Base-by-base conservation (phyloP, 371 early-diverging fungal species). In the Apophysomyces sp. region DNA sequence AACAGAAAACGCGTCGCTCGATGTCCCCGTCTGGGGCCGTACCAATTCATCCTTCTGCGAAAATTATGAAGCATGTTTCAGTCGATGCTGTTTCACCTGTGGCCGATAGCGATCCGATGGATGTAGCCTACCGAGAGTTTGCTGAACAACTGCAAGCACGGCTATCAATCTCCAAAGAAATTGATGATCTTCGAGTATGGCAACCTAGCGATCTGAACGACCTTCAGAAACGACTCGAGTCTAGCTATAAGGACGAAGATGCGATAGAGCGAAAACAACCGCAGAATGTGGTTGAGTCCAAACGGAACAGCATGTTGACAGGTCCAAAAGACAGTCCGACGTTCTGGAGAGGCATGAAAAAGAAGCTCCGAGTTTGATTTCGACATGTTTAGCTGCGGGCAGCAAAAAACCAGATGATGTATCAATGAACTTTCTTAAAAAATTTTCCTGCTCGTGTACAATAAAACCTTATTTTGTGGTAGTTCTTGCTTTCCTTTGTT, bases 261-360 rank as follows among this genome's bases (percentile, higher is more conserved):
- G 15, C 37, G 11, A 37, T 37, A 37, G 37, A 37, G 2, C 37
- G 1, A 55, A 56, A 28, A 39, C 40, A 18, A 27, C 52, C 16
- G 63, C 60, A 40, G 64, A 61, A 8, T 55, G 51, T 12, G 52
- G 57, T 32, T 28, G 55, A n/a, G 53, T 28, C 51, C 24, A 57
- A 9, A 54, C 24, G 49, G 21, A 44, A 7, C 21, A 44, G 49
- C 11, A 4, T 44, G 21, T 2, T 44, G 13, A 18, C 53, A 16
- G 32, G 36, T 15, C 39, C 53, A n/a, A 62, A 60, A 27, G 66
- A 62, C 29, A 58, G 57, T 18, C 44, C 56, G 15, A 57, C 68
- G 16, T 69, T 69, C 44, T 69, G 69, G 69, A 28, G 60, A 52
- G 69, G 65, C 52, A 69, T 69, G 69, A 69, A 69, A 27, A 69